A percentile compares a stretch with the other conserved stretches of the same genome.
These are phyloP conservation scores for Sporobolus alterniflorus DNA, from an alignment of 202 grass and related monocot species.

Conservation along the genomic window DNA sequence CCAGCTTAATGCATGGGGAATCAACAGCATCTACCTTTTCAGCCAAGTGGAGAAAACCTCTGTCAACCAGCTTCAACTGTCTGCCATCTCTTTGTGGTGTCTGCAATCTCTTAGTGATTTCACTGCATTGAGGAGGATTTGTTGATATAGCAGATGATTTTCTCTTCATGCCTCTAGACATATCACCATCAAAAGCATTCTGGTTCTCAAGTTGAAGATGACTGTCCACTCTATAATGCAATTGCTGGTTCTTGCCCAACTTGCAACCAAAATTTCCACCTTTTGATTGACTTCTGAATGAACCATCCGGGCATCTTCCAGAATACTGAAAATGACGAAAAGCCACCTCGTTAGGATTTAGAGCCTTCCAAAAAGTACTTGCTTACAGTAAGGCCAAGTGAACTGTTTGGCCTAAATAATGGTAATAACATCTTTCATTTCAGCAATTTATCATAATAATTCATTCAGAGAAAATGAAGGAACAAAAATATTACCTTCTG, in stretches of 20 bases:
- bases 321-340: conserved; percentile 51
- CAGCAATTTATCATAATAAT: neutral
- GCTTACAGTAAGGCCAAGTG: too few relatives aligned
- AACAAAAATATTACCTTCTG: conserved; percentile 61
- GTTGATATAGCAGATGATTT: conserved; percentile 39
- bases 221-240: conserved; percentile 11
- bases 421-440: neutral
- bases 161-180: conserved; percentile 56
- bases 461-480: conserved; percentile 17
- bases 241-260: neutral
- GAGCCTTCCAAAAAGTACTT: neutral
- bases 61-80: conserved; percentile 13
- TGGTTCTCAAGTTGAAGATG: conserved; percentile 33
- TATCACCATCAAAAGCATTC: conserved; percentile 36
- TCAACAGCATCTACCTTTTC: conserved; percentile 82
- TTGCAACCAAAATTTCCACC: conserved; percentile 31
- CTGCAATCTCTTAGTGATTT: conserved; percentile 51
- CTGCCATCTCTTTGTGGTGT: conserved; percentile 45
- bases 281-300: conserved; percentile 36
- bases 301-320: conserved; percentile 39
- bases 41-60: conserved; percentile 36
- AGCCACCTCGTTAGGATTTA: neutral
- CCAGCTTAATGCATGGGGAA: conserved; percentile 67
- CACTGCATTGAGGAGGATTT: conserved; percentile 37
- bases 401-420: too few relatives aligned